Evolutionary conservation across 495 filamentous ascomycete genomes (phyloP).

Genomic region (Tuber umbilicatum): DNA sequence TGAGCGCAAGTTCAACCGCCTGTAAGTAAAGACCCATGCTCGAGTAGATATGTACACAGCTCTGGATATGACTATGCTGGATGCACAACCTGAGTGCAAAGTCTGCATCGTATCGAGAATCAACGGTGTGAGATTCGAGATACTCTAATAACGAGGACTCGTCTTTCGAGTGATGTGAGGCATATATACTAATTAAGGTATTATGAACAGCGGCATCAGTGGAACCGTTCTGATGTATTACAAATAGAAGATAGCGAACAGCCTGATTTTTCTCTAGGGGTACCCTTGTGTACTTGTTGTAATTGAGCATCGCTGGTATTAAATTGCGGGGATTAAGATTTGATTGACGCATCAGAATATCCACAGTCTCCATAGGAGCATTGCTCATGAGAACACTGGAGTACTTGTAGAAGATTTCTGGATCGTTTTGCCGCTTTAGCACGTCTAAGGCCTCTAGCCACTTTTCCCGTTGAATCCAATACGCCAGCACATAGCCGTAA

Average conservation of each 20-base stretch:
- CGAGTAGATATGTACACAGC: slow-evolving; percentile 91
- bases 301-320: slow-evolving; percentile 87
- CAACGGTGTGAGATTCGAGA: slow-evolving; percentile 64
- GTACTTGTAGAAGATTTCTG: slow-evolving; percentile 91
- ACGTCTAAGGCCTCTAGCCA: slow-evolving; percentile 87
- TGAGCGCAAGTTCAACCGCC: slow-evolving; percentile 84
- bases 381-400: slow-evolving; percentile 93
- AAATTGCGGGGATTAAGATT: slow-evolving; percentile 81
- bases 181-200: slow-evolving; percentile 92
- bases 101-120: slow-evolving; percentile 84
- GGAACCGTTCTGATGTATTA: slow-evolving; percentile 78
- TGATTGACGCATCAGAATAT: slow-evolving; percentile 86
- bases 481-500: slow-evolving; percentile 87
- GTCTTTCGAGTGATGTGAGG: slow-evolving; percentile 70
- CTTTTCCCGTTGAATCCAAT: slow-evolving; percentile 94
- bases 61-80: slow-evolving; percentile 81
- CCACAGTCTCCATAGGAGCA: slow-evolving; percentile 71
- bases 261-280: slow-evolving; percentile 75
- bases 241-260: slow-evolving; percentile 84
- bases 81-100: slow-evolving; percentile 95
- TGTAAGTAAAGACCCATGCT: slow-evolving; percentile 87
- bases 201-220: slow-evolving; percentile 91
- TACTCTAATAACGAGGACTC: slow-evolving; percentile 81
- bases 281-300: slow-evolving; percentile 67
- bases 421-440: slow-evolving; percentile 81